Conservation (phyloP, 768 basidiomycete genomes). For the Hypsizygus marmoreus region DNA sequence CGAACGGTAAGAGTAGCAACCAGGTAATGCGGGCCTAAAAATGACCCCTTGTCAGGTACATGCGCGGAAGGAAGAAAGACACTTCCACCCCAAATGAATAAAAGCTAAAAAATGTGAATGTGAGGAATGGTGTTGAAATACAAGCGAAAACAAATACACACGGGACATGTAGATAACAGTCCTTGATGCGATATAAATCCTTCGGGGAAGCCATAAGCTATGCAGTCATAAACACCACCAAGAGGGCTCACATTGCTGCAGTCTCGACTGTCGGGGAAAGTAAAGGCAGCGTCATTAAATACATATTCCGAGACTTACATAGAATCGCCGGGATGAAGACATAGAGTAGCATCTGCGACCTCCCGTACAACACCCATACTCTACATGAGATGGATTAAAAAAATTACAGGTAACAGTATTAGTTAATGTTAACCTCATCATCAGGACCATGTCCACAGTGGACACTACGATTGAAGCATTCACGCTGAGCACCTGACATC, state of each 20-base stretch:
- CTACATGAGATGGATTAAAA: neutral
- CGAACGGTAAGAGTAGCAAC: neutral
- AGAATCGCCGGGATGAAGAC: neutral
- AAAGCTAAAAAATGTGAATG: neutral
- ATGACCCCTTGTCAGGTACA: neutral
- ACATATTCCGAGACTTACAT: neutral
- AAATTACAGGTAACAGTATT: neutral
- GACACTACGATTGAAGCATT: neutral
- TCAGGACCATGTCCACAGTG: constrained; percentile 1
- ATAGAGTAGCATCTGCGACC: neutral
- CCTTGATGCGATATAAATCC: neutral
- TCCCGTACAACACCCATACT: constrained; percentile 1
- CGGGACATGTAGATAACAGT: neutral
- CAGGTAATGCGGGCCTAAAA: neutral
- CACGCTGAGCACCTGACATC: neutral
- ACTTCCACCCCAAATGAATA: neutral
- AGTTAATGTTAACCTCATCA: neutral
- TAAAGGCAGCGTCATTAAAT: neutral
- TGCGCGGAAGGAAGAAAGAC: neutral
- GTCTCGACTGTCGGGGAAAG: neutral
- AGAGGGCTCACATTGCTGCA: neutral
- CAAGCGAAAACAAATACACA: neutral
- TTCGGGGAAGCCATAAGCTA: neutral
- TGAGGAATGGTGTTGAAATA: neutral
- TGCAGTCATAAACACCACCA: neutral